Percentiles rank a stretch among this genome's conserved stretches.
Evolutionary conservation across 352 stramenopile species (phyloP).

Genomic region (Phytophthora pisi): DNA sequence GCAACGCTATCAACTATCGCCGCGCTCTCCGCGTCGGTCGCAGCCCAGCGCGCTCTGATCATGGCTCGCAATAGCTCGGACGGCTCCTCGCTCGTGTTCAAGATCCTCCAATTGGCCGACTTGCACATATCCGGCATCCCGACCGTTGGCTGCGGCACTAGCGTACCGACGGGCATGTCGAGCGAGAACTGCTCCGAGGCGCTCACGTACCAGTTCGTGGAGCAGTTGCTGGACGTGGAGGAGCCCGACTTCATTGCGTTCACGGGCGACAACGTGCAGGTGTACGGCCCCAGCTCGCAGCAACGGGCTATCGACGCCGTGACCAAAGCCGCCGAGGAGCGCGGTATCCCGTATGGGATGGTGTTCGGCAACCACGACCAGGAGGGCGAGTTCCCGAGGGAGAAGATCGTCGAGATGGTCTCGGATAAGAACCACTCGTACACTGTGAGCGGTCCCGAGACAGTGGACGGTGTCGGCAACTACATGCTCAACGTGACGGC

Average conservation of each 20-base stretch:
- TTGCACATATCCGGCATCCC: constrained; percentile 59
- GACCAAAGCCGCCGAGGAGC: constrained; percentile 37
- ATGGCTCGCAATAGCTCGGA: constrained; percentile 28
- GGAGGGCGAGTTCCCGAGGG: constrained; percentile 40
- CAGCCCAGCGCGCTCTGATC: constrained; percentile 26
- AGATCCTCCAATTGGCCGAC: constrained; percentile 63
- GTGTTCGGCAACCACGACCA: constrained; percentile 74
- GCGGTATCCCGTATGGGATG: constrained; percentile 57
- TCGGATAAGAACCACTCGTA: constrained; percentile 50
- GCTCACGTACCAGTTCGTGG: constrained; percentile 52
- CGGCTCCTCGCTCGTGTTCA: constrained; percentile 44
- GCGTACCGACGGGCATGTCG: constrained; percentile 28
- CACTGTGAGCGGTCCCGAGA: constrained; percentile 38
- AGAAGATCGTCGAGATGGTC: constrained; percentile 45
- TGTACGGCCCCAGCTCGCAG: constrained; percentile 27
- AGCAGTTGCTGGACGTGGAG: constrained; percentile 53
- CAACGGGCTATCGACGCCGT: constrained; percentile 48
- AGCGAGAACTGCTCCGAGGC: constrained; percentile 48
- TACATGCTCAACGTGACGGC: constrained; percentile 57
- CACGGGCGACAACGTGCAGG: constrained; percentile 62
- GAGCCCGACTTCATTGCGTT: constrained; percentile 64
- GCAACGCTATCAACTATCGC: not conserved
- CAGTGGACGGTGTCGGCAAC: constrained; percentile 54
- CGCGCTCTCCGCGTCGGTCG: not conserved
- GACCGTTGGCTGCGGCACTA: constrained; percentile 33